Base-by-base conservation (phyloP, 441 rosid species). In the Jatropha podagrica region DNA sequence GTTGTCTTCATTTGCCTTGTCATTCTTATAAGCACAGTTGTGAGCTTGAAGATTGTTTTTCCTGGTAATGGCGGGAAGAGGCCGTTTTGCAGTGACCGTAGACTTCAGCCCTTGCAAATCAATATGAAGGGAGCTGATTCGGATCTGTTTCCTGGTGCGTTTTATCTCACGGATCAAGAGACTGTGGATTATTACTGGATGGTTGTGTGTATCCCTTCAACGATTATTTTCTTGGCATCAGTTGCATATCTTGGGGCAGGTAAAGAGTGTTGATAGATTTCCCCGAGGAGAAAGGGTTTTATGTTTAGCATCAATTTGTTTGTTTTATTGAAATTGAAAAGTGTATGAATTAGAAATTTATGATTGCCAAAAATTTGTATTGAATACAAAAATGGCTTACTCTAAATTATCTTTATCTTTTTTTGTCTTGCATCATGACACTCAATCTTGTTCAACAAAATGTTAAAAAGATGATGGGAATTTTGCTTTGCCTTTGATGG, bases 121-220 rank as follows among this genome's bases (percentile, higher is more conserved):
- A 82, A 80, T 52, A 82, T 55, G 0, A 91, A 85, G 71, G 83
- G 89, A 9, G 77, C 89, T 54, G 91, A 86, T 56, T 87, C 93
- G 11, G 95, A 92, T 87, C 81, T 80, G 74, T 82, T 89, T 52
- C 83, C 85, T 0, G 93, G 97, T 55, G 94, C 90, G 18, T 94
- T 91, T 83, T 90, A 89, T 85, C 80, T 92, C 85, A 94, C 97
- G 63, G 95, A 92, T 83, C 90, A 92, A 72, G 97, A 91, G 84
- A 92, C 90, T 71, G 93, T 87, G 4, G 94, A 92, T 84, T 94
- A 90, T 75, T 94, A 85, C 83, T 91, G 97, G 97, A 86, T 88
- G 90, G 97, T 91, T 71, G 84, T 94, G 61, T 91, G 92, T 44
- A 51, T 92, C 55, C 97, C 98, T 1, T 90, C 94, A 7, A 5